Conservation (phyloP, 345 rosid genomes). For the Aurinia saxatilis region DNA sequence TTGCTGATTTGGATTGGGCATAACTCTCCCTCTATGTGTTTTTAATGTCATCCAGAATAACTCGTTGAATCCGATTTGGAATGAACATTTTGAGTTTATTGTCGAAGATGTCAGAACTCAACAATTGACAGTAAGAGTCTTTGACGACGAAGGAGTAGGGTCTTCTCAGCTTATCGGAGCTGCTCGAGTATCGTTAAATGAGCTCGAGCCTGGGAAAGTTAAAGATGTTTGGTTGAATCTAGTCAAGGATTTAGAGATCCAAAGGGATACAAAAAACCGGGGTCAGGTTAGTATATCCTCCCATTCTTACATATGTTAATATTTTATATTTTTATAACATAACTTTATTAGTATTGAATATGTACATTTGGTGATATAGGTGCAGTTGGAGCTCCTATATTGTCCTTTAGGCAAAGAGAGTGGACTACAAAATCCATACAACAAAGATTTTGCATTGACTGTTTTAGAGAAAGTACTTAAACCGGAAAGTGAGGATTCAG, state of each 20-base stretch:
- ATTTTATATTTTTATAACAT: not conserved
- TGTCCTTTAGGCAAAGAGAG: slow-evolving; percentile 59
- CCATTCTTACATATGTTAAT: not conserved
- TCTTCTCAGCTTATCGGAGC: slow-evolving; percentile 75
- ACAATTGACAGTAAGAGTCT: slow-evolving; percentile 64
- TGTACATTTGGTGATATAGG: slow-evolving; percentile 31
- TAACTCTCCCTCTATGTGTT: not conserved
- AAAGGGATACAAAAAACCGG: slow-evolving; percentile 77
- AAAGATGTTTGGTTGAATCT: slow-evolving; percentile 76
- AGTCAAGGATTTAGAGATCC: slow-evolving; percentile 76
- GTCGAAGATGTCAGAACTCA: slow-evolving; percentile 81
- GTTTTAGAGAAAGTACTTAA: slow-evolving; percentile 69
- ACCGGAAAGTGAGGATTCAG: slow-evolving; percentile 32
- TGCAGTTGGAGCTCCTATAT: slow-evolving; percentile 76
- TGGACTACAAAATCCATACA: slow-evolving; percentile 46
- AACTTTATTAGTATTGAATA: not conserved
- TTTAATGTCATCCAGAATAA: slow-evolving; percentile 42
- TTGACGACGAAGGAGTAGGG: slow-evolving; percentile 83
- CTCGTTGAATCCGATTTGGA: slow-evolving; percentile 84
- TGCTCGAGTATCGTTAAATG: slow-evolving; percentile 51
- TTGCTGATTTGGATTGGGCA: not conserved
- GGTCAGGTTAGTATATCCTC: slow-evolving; percentile 52
- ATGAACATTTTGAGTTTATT: slow-evolving; percentile 76
- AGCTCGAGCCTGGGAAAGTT: slow-evolving; percentile 77
- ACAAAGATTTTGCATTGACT: slow-evolving; percentile 49